Base-by-base conservation (phyloP, 176 grass and related monocot genomes). In the Coix lacrymajobi region DNA sequence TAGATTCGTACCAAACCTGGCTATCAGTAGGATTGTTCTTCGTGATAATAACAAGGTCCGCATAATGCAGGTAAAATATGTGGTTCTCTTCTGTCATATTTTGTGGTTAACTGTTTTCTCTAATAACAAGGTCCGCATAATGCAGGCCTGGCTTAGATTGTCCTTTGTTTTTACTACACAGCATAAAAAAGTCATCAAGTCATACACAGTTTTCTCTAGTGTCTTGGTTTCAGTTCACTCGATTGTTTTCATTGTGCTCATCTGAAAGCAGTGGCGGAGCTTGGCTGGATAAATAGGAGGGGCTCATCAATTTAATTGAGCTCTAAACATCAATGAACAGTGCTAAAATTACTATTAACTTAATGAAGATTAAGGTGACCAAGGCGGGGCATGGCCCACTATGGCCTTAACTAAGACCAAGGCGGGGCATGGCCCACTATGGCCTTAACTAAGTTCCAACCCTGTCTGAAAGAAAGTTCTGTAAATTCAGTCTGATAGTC, bases 41-140 rank as follows among this genome's bases (percentile, higher is more conserved):
- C 89, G 92, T n/a, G 91, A 98, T 65, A 98, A 98, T 85, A 98
- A 95, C 89, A 98, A 90, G 84, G 96, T 98, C 81, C 96, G 91
- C 85, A 90, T 98, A 88, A 65, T 98, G 79, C 96, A 98, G 96
- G 96, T 98, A 89, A 2, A 34, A 83, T 11, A 16, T 76, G 43
- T 73, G 28, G 51, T 78, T 17, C 1, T 58, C 22, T 70, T 34
- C 30, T 37, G 8, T 64, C 66, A 6, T 81, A 7, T 22, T 84
- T 76, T 24, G 3, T 76, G 43, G 49, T 63, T 61, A 70, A 33
- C 49, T 44, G 5, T 24, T 81, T 81, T 57, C 43, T 8, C 38
- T 39, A 81, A 10, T n/a, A 74, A 28, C 39, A 31, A n/a, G n/a
- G n/a, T n/a, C n/a, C n/a, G n/a, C 6, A 61, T 46, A 10, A 70